A percentile compares a stretch with the other conserved stretches of the same genome.
Conservation (phyloP, 1,284 basidiomycete genomes). For the Volvariella surrecta region DNA sequence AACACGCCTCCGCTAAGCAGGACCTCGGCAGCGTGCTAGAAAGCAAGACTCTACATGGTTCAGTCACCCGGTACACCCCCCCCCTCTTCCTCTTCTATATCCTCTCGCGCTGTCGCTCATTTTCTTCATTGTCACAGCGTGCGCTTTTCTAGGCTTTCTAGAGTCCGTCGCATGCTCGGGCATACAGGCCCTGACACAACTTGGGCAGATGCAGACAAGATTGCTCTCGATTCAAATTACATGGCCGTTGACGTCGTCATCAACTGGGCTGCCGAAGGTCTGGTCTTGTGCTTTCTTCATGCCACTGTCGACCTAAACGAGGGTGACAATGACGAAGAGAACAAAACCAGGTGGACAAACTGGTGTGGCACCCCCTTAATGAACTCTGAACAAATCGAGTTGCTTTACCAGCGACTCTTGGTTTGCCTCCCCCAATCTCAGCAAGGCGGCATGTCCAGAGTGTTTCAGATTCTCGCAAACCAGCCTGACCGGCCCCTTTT, state of each 20-base stretch:
- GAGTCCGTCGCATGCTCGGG: conserved; percentile 60
- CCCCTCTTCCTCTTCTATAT: conserved; percentile 9
- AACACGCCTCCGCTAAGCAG: conserved; percentile 67
- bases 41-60: conserved; percentile 80
- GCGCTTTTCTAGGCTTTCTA: conserved; percentile 65
- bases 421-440: conserved; percentile 36
- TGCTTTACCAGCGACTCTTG: conserved; percentile 51
- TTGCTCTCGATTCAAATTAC: conserved; percentile 72
- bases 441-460: conserved; percentile 42
- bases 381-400: conserved; percentile 43
- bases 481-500: conserved; percentile 51
- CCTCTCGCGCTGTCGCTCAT: conserved; percentile 9
- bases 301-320: conserved; percentile 72
- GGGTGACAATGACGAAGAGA: conserved; percentile 73
- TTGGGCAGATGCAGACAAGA: conserved; percentile 61
- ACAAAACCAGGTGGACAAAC: conserved; percentile 84
- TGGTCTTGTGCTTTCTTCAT: conserved; percentile 94
- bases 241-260: conserved; percentile 89
- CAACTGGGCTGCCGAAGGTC: conserved; percentile 87
- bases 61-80: conserved; percentile 75
- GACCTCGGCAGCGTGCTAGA: conserved; percentile 78
- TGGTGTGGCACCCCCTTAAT: conserved; percentile 83
- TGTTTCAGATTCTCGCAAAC: conserved; percentile 77
- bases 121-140: conserved; percentile 42
- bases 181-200: conserved; percentile 40